Evolutionary conservation across 2,329 filamentous ascomycete genomes (phyloP), one percentile per base, ranked within the genome.

Genomic region (Dothistroma pini): DNA sequence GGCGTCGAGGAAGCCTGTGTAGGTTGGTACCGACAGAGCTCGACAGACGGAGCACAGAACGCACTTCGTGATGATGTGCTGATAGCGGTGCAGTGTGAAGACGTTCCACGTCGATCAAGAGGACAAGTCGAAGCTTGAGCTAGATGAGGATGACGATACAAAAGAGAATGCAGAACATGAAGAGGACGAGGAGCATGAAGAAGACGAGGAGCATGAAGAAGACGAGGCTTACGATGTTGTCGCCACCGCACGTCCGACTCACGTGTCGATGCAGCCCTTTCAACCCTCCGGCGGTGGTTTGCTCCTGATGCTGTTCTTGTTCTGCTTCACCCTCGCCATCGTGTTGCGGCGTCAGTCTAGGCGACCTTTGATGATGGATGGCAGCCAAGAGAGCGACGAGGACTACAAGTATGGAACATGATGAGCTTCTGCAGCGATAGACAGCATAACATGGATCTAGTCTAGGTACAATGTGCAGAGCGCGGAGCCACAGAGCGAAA

Each of bases 1-100:
- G 48, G 35, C 47, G 54, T 31, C 54, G 34, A 61, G 56, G 52
- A 48, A 49, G 48, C 53, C 58, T 8, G 58, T 60, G 25, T 60
- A 48, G 25, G 29, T 19, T 14, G 32, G 9, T 5, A 35, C 31
- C 31, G 25, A 21, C 48, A 51, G 29, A 29, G 48, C 8, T 51
- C 2, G 38, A 44, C 38, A 16, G 14, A 19, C 16, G 38, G 38
- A 44, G 7, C 38, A 44, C 38, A 44, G 38, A 44, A 44, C 38
- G 38, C 4, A 41, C 8, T 44, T 44, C 38, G 38, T n/a, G 38
- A 16, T 44, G 16, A 44, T 44, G 38, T 44, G 38, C 38, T 44
- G 38, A 44, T 44, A 8, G 38, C 7, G 7, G 1, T 44, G 12
- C n/a, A 44, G 38, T 44, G 12, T 44, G 12, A n/a, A 44, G 16